phyloP scores from a whole-genome alignment of 805 yeast genomes.

The Candida incommunis region DNA sequence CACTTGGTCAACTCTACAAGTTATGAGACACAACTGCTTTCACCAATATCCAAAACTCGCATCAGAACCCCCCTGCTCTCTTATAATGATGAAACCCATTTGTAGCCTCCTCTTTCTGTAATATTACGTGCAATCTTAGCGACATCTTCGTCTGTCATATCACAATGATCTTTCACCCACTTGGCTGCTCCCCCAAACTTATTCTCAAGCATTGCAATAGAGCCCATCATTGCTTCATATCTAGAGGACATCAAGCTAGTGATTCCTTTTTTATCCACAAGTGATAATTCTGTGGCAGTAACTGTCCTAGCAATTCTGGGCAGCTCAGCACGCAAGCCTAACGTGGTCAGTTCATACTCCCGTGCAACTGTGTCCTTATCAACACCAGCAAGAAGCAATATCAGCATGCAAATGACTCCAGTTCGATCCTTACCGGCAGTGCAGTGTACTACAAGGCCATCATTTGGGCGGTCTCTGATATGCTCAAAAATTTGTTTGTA shows the following conservation, averaged over 20 bases:
- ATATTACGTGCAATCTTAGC: constrained; percentile 22
- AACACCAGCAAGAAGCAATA: constrained; percentile 49
- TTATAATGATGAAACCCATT: not conserved
- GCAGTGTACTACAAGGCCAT: constrained; percentile 54
- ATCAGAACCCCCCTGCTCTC: too few relatives aligned
- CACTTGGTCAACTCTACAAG: too few relatives aligned
- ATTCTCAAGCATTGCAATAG: constrained; percentile 36
- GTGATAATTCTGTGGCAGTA: not conserved
- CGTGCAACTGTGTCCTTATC: constrained; percentile 50
- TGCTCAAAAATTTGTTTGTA: constrained; percentile 38
- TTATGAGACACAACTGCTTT: too few relatives aligned
- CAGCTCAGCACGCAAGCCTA: constrained; percentile 26
- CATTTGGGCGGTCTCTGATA: constrained; percentile 39
- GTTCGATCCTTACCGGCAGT: constrained; percentile 84
- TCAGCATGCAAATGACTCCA: constrained; percentile 57
- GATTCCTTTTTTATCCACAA: constrained; percentile 1
- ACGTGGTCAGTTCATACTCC: constrained; percentile 64
- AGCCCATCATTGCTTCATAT: constrained; percentile 55
- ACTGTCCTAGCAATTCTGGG: not conserved
- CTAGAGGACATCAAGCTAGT: constrained; percentile 37
- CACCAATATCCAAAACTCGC: too few relatives aligned
- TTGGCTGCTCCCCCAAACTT: constrained; percentile 40
- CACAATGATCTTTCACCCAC: constrained; percentile 23
- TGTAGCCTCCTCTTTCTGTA: constrained; percentile 2
- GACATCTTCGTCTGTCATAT: constrained; percentile 33